phyloP scores from a whole-genome alignment of 2,329 filamentous ascomycete species.

The Microsporum canis region DNA sequence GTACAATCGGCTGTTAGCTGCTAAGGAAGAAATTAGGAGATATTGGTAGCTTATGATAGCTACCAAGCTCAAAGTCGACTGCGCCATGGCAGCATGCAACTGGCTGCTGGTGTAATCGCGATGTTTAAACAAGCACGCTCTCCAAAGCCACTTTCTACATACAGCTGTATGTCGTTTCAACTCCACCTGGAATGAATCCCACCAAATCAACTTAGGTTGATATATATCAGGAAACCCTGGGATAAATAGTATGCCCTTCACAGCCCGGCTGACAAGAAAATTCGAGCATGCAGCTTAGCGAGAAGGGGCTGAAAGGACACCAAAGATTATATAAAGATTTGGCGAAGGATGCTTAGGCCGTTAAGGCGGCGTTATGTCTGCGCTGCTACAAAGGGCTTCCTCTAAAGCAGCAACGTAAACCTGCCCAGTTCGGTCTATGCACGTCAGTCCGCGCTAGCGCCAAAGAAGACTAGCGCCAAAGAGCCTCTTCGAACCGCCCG shows the following conservation, averaged over 20 bases:
- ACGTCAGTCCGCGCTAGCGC: neutral
- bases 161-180: too few relatives aligned
- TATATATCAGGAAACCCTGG: too few relatives aligned
- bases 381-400: neutral
- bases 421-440: neutral
- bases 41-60: neutral
- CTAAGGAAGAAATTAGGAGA: neutral
- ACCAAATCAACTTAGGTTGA: too few relatives aligned
- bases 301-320: neutral
- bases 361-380: neutral
- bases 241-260: neutral
- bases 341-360: neutral
- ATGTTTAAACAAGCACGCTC: too few relatives aligned
- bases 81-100: neutral
- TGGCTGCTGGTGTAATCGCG: neutral
- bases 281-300: neutral
- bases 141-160: too few relatives aligned
- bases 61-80: neutral
- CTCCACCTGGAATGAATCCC: too few relatives aligned
- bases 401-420: neutral
- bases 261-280: neutral
- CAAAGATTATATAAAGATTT: neutral
- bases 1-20: too few relatives aligned
- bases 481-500: slow-evolving; percentile 1
- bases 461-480: neutral